Percentiles rank a stretch among this genome's conserved stretches.
Evolutionary conservation across 805 yeast genomes (phyloP).

Genomic region (Kodamaea nitidulidarum): DNA sequence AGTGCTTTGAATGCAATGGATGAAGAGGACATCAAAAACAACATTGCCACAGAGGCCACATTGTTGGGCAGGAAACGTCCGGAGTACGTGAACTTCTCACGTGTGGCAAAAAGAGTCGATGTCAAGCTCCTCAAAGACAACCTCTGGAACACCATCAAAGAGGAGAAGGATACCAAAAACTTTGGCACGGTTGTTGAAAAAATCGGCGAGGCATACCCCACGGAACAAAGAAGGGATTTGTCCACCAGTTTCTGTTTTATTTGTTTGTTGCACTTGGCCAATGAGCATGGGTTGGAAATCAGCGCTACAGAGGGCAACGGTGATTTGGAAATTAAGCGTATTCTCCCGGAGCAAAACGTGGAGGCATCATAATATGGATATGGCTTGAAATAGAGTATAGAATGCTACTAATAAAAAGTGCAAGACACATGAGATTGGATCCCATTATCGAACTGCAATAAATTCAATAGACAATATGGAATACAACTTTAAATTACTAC

Average conservation of each 20-base stretch:
- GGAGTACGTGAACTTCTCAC: conserved; percentile 54
- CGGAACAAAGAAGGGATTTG: conserved; percentile 57
- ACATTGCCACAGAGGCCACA: conserved; percentile 18
- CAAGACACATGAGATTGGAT: no score
- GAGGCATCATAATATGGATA: background rate
- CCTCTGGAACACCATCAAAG: conserved; percentile 56
- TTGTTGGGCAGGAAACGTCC: conserved; percentile 20
- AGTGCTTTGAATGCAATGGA: conserved; percentile 9
- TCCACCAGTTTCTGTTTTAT: conserved; percentile 85
- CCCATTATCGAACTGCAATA: no score
- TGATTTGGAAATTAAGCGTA: conserved; percentile 30
- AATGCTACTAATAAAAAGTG: no score
- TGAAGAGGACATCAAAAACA: conserved; percentile 10
- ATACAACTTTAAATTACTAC: no score
- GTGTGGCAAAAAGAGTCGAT: conserved; percentile 76
- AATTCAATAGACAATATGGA: no score
- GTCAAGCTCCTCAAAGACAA: conserved; percentile 69
- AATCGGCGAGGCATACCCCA: conserved; percentile 50
- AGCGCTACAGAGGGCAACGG: conserved; percentile 41
- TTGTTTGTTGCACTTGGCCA: conserved; percentile 78
- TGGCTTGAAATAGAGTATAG: background rate
- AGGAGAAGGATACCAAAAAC: conserved; percentile 32
- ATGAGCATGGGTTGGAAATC: conserved; percentile 71
- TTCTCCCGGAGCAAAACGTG: background rate
- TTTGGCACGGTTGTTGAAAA: conserved; percentile 44